Evolutionary conservation across 208 protist species (phyloP).

Genomic region (Leishmania martiniquensis): DNA sequence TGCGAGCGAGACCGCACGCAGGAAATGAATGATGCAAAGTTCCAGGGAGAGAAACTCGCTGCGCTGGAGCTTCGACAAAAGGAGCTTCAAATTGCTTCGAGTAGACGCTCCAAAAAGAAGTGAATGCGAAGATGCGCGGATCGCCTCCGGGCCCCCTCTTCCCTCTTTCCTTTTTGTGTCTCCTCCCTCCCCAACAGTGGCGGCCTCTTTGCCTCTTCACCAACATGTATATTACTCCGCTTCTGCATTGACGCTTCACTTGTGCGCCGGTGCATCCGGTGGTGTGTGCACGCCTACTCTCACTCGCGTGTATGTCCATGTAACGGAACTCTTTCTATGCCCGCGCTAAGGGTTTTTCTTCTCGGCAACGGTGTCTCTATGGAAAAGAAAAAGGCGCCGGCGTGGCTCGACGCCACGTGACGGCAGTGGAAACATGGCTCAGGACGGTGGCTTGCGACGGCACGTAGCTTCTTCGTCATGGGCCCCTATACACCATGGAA

Average conservation of each 20-base stretch:
- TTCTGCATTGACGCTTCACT: not conserved
- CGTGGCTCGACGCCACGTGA: too few relatives aligned
- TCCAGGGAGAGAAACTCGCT: constrained; percentile 76
- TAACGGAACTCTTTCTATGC: too few relatives aligned
- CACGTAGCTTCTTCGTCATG: too few relatives aligned
- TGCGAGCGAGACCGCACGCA: constrained; percentile 58
- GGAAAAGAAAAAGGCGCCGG: too few relatives aligned
- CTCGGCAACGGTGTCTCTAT: too few relatives aligned
- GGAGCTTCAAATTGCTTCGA: constrained; percentile 66
- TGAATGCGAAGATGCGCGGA: not conserved
- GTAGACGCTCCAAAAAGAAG: constrained; percentile 21
- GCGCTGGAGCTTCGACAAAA: constrained; percentile 60
- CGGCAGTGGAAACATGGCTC: too few relatives aligned
- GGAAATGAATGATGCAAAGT: constrained; percentile 76
- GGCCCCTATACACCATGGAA: too few relatives aligned
- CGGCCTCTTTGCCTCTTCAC: not conserved
- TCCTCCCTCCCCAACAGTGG: not conserved
- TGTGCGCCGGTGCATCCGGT: not conserved
- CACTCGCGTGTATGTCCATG: too few relatives aligned
- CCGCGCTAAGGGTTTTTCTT: too few relatives aligned
- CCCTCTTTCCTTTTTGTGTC: not conserved
- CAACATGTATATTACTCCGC: constrained; percentile 12
- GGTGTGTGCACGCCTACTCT: not conserved
- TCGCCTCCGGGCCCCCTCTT: not conserved
- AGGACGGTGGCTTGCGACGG: too few relatives aligned